Percentiles rank a stretch among this genome's conserved stretches.
These are phyloP conservation scores for Coemansia pectinata DNA, from an alignment of 192 early-diverging fungal genomes.

Conservation along the genomic window DNA sequence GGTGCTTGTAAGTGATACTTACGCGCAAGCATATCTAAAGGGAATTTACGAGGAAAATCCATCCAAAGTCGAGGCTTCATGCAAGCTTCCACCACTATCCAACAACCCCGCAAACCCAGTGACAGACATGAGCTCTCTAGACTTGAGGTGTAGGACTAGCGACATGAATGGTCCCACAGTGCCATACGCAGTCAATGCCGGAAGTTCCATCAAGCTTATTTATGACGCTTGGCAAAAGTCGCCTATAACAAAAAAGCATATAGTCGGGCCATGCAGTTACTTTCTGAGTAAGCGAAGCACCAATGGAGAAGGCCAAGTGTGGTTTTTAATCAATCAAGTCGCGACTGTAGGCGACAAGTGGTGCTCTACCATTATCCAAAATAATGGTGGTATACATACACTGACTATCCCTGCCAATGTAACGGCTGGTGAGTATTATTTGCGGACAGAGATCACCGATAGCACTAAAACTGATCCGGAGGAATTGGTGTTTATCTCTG, in stretches of 20 bases:
- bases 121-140: background rate
- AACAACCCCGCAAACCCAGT: background rate
- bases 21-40: background rate
- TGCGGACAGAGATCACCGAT: background rate
- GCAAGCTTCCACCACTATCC: background rate
- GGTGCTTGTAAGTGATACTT: no score
- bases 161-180: background rate
- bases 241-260: background rate
- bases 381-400: background rate
- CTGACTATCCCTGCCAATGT: background rate
- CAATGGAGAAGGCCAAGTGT: background rate
- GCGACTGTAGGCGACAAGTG: background rate
- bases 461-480: background rate
- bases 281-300: background rate
- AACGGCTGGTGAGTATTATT: background rate
- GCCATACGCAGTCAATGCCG: background rate
- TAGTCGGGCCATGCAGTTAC: background rate
- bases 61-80: background rate
- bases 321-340: background rate
- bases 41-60: conserved; percentile 1
- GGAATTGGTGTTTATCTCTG: background rate
- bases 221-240: conserved; percentile 4
- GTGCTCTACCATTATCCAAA: conserved; percentile 1
- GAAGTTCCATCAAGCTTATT: background rate
- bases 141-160: background rate